phyloP scores from a whole-genome alignment of 2,329 filamentous ascomycete genomes.

The Periconia sp. region DNA sequence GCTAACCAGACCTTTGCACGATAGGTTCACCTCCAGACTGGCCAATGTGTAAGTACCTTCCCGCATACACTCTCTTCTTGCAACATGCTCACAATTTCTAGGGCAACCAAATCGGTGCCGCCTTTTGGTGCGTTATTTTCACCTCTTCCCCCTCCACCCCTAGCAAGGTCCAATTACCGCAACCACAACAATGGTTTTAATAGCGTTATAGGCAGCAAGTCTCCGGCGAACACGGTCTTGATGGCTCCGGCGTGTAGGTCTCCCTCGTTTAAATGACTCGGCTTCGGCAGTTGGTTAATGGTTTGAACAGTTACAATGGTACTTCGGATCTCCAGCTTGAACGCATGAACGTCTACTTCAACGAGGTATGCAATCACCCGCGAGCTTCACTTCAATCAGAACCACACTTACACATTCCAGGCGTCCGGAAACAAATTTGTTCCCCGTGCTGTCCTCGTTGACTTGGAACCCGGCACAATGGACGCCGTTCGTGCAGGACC shows the following conservation, averaged over 20 bases:
- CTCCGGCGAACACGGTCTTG: constrained; percentile 82
- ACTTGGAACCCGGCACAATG: constrained; percentile 99
- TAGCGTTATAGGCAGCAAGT: constrained; percentile 52
- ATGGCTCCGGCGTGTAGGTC: constrained; percentile 92
- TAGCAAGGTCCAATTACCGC: constrained; percentile 3
- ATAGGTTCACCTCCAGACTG: constrained; percentile 99
- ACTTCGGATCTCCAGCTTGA: constrained; percentile 98
- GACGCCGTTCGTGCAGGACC: constrained; percentile 97
- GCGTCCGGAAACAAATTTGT: constrained; percentile 99
- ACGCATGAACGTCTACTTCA: constrained; percentile 99
- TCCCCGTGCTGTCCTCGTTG: constrained; percentile 97
- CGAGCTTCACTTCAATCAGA: constrained; percentile 3
- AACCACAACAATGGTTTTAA: constrained; percentile 13
- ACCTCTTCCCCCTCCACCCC: neutral
- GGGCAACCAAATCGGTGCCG: constrained; percentile 99
- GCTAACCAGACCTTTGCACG: constrained; percentile 57
- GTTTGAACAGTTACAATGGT: constrained; percentile 77
- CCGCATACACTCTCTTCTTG: constrained; percentile 4
- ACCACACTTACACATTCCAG: constrained; percentile 51
- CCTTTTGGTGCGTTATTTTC: constrained; percentile 77
- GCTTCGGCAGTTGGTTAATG: no score
- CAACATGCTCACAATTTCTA: constrained; percentile 48
- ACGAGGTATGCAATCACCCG: constrained; percentile 64
- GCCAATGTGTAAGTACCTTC: constrained; percentile 83
- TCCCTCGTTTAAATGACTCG: neutral